Conservation (phyloP, 169 alveolate species). For the Plasmodium sp. region DNA sequence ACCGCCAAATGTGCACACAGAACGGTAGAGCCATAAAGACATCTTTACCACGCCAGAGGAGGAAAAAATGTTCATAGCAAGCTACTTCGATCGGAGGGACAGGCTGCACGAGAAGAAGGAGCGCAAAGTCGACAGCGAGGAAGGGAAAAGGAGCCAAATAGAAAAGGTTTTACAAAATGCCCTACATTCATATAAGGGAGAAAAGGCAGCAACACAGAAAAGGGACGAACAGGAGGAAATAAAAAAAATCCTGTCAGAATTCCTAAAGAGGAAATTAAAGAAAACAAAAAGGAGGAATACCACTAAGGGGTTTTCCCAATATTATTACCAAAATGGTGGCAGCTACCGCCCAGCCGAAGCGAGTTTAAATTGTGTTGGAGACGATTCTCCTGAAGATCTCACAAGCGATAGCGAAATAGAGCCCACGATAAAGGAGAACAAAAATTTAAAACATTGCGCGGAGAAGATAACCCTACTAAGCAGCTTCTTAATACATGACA, state of each 20-base stretch:
- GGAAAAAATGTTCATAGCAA: constrained; percentile 17
- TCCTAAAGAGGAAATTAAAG: constrained; percentile 25
- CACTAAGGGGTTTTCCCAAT: neutral
- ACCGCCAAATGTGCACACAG: neutral
- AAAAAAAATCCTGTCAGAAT: constrained; percentile 11
- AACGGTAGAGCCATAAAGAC: neutral
- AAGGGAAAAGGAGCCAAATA: neutral
- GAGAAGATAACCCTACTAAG: constrained; percentile 6
- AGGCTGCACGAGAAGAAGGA: neutral
- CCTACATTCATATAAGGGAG: constrained; percentile 12
- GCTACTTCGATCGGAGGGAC: constrained; percentile 22
- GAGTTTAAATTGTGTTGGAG: neutral
- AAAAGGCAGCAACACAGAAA: neutral
- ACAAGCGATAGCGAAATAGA: constrained; percentile 6
- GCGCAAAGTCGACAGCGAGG: neutral
- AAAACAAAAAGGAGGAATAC: neutral
- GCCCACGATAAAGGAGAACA: constrained; percentile 6
- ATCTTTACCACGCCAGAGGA: neutral
- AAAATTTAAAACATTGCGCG: constrained; percentile 13
- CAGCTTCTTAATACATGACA: neutral
- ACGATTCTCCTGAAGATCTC: neutral
- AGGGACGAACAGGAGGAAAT: constrained; percentile 25
- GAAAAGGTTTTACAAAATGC: constrained; percentile 27
- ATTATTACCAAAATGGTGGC: neutral
- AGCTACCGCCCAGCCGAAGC: neutral